Conservation (phyloP, 176 grass and related monocot genomes). For the Cymbopogon citratus region DNA sequence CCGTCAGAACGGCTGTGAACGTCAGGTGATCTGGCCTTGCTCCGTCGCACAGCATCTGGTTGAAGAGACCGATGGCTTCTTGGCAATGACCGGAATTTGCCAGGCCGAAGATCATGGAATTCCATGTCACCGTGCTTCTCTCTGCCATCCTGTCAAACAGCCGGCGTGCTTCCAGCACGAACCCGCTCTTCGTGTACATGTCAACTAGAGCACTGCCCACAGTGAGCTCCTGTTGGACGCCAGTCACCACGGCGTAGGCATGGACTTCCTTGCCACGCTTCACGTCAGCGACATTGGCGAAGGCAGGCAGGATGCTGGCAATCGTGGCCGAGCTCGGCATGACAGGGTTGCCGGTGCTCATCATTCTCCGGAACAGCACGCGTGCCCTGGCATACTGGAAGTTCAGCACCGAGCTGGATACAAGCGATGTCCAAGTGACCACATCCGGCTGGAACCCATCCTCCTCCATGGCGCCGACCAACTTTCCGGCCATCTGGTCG, state of each 20-base stretch:
- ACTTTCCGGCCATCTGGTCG: constrained; percentile 23
- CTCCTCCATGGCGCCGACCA: constrained; percentile 41
- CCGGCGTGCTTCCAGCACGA: constrained; percentile 24
- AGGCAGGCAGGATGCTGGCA: constrained; percentile 51
- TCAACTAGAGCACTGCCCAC: constrained; percentile 57
- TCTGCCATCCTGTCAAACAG: constrained; percentile 45
- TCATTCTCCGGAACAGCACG: constrained; percentile 45
- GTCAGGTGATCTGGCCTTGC: constrained; percentile 44
- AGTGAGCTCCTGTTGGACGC: constrained; percentile 31
- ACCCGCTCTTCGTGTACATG: constrained; percentile 64
- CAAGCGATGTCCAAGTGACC: constrained; percentile 58
- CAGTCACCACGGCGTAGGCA: constrained; percentile 32
- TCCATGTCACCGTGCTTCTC: constrained; percentile 58
- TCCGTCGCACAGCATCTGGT: constrained; percentile 26
- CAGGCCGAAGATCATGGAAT: constrained; percentile 73
- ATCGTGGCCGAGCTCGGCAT: constrained; percentile 45
- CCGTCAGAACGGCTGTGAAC: constrained; percentile 54
- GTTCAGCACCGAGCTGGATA: constrained; percentile 52
- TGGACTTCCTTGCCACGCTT: constrained; percentile 66
- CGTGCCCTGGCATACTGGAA: constrained; percentile 39
- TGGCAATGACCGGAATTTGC: constrained; percentile 50
- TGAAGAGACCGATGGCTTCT: constrained; percentile 44
- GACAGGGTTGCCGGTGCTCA: constrained; percentile 12
- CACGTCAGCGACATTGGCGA: constrained; percentile 44
- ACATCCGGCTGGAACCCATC: constrained; percentile 46